phyloP scores from a whole-genome alignment of 495 filamentous ascomycete genomes.

The Neurospora tetrasperma region DNA sequence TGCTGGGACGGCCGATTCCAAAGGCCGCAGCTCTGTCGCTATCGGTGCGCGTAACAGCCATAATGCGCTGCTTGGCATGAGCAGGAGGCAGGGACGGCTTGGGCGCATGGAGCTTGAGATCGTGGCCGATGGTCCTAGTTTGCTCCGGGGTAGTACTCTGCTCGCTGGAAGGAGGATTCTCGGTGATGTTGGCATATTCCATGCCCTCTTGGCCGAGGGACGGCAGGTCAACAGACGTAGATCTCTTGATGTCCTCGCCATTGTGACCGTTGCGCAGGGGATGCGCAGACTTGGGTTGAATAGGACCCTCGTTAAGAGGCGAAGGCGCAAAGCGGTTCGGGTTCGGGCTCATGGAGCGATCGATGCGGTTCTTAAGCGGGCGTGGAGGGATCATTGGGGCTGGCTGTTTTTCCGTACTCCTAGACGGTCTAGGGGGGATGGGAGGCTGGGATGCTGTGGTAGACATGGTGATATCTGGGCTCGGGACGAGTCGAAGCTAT shows the following conservation, averaged over 20 bases:
- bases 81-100: slow-evolving; percentile 71
- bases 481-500: neutral
- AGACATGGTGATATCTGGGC: slow-evolving; percentile 21
- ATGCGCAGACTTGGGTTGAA: slow-evolving; percentile 19
- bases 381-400: slow-evolving; percentile 60
- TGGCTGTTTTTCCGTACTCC: slow-evolving; percentile 32
- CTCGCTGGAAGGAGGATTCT: slow-evolving; percentile 20
- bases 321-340: slow-evolving; percentile 73
- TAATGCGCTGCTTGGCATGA: slow-evolving; percentile 70
- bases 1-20: slow-evolving; percentile 60
- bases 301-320: slow-evolving; percentile 59
- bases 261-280: slow-evolving; percentile 31
- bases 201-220: slow-evolving; percentile 80
- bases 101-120: slow-evolving; percentile 83
- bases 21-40: slow-evolving; percentile 71
- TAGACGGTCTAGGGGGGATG: slow-evolving; percentile 55
- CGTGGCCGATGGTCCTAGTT: slow-evolving; percentile 66
- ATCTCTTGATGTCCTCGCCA: slow-evolving; percentile 45
- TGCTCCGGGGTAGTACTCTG: slow-evolving; percentile 44
- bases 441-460: slow-evolving; percentile 43
- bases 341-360: slow-evolving; percentile 70
- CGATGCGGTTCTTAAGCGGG: slow-evolving; percentile 50
- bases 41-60: slow-evolving; percentile 79
- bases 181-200: slow-evolving; percentile 63
- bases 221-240: slow-evolving; percentile 71